A percentile compares a stretch with the other conserved stretches of the same genome.
phyloP scores from a whole-genome alignment of 2,329 filamentous ascomycete species.

The Aspergillus pseudotamarii region DNA sequence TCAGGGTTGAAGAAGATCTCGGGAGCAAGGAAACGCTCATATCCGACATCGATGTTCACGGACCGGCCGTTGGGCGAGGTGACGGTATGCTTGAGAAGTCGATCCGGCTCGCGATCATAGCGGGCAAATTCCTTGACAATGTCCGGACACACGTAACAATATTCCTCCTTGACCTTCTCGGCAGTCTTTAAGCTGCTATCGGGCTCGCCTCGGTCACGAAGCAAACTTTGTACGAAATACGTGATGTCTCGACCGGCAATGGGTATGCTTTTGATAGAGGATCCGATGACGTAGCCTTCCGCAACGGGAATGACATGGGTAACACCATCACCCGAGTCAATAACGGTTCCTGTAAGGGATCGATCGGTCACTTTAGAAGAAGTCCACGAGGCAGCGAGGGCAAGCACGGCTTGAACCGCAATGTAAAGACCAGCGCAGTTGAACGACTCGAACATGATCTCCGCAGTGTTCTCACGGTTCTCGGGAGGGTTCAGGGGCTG shows the following conservation, averaged over 20 bases:
- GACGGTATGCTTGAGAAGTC: slow-evolving; percentile 88
- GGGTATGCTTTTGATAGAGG: slow-evolving; percentile 98
- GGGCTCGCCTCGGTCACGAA: slow-evolving; percentile 93
- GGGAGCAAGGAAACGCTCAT: slow-evolving; percentile 95
- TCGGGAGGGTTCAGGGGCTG: slow-evolving; percentile 96
- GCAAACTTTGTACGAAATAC: slow-evolving; percentile 95
- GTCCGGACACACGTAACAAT: slow-evolving; percentile 97
- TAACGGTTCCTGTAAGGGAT: slow-evolving; percentile 94
- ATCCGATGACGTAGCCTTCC: slow-evolving; percentile 98
- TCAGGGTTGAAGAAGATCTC: slow-evolving; percentile 99
- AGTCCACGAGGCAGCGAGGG: slow-evolving; percentile 96
- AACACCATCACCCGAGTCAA: slow-evolving; percentile 97
- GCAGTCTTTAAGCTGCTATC: slow-evolving; percentile 97
- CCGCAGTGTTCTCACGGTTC: slow-evolving; percentile 97
- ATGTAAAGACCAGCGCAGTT: slow-evolving; percentile 99
- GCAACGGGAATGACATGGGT: slow-evolving; percentile 98
- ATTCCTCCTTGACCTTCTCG: slow-evolving; percentile 97
- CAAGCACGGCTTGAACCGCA: slow-evolving; percentile 94
- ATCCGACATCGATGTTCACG: slow-evolving; percentile 87
- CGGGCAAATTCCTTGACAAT: slow-evolving; percentile 98
- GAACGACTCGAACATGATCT: slow-evolving; percentile 99
- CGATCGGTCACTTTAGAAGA: slow-evolving; percentile 96
- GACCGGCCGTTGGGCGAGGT: slow-evolving; percentile 82
- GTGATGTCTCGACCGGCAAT: slow-evolving; percentile 98
- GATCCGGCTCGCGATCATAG: slow-evolving; percentile 89